Evolutionary conservation across 495 filamentous ascomycete genomes (phyloP), one percentile per base, ranked within the genome.

Genomic region (Aspergillus cavernicola): DNA sequence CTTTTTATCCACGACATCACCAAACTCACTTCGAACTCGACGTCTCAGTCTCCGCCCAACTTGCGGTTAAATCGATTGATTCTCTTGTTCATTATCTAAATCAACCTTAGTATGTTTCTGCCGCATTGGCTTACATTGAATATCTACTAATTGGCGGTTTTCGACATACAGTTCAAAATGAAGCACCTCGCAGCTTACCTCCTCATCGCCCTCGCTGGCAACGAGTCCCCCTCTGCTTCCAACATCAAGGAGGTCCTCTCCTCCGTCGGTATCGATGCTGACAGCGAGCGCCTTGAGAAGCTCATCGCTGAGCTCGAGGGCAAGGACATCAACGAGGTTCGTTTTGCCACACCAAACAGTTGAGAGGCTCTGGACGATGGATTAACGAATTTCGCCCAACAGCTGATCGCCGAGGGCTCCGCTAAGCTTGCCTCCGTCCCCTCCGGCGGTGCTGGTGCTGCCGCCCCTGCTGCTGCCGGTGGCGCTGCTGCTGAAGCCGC

Each of bases 111-210:
- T 69, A 68, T 53, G 70, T 69, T 2, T 18, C 31, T 50, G 20
- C 31, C 29, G 22, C 26, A 9, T 12, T 16, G 10, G 6, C 32
- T 7, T 9, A 33, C 26, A 15, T 18, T 28, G 20, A 23, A 50
- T 41, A 9, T 13, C 2, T 35, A 23, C 53, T 50, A 35, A 56
- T 31, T 6, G 19, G 3, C 11, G 19, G 22, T 52, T 57, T 54
- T 53, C 23, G 39, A 51, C 22, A 16, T 52, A 43, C 50, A 74
- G 62, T 66, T 75, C 78, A 92, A 85, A 89, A 98, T 98, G 93
- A 98, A 97, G 92, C 86, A 97, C 79, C 87, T 98, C 79, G 95
- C 93, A 71, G 92, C 93, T 69, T 98, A 96, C 85, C 89, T 98
- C 66, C 93, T 98, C 71, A 86, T 97, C 75, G 78, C 78, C 80